A percentile compares a stretch with the other conserved stretches of the same genome.
These are phyloP conservation scores for Aristolochia fimbriata DNA, from an alignment of 164 flowering plant species.

Conservation along the genomic window DNA sequence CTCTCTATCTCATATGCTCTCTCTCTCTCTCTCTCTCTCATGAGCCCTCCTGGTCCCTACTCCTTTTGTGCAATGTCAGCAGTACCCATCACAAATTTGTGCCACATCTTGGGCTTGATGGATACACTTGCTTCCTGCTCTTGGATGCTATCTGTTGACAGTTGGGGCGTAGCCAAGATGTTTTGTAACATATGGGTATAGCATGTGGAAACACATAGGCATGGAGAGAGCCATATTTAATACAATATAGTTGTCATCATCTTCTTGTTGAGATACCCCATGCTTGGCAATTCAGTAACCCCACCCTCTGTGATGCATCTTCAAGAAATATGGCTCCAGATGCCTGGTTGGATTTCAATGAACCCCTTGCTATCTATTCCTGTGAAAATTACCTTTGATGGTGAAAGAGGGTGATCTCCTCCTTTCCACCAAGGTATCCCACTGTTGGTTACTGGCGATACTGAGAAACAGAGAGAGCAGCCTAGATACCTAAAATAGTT, in stretches of 20 bases:
- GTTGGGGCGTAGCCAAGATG: slow-evolving; percentile 4
- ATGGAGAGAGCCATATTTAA: background rate
- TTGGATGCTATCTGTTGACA: background rate
- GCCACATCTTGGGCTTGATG: background rate
- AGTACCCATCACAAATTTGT: no score
- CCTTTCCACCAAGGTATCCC: background rate
- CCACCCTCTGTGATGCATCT: no score
- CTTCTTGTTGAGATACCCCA: background rate
- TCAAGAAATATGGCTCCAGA: no score
- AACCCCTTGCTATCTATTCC: background rate
- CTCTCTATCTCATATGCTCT: no score
- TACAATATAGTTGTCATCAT: slow-evolving; percentile 3
- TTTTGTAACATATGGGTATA: slow-evolving; percentile 3
- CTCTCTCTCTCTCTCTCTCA: no score
- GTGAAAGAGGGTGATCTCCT: background rate
- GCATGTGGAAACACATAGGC: slow-evolving; percentile 3
- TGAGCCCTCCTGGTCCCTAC: no score
- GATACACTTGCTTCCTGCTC: background rate
- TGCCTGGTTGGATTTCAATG: no score
- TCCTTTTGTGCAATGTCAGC: no score
- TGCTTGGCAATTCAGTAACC: no score
- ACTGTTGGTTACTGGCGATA: background rate
- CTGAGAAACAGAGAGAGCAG: background rate
- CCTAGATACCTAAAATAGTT: no score
- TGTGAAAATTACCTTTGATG: background rate